Evolutionary conservation across 2,329 filamentous ascomycete species (phyloP).

Genomic region (Tolypocladium guangdongense): DNA sequence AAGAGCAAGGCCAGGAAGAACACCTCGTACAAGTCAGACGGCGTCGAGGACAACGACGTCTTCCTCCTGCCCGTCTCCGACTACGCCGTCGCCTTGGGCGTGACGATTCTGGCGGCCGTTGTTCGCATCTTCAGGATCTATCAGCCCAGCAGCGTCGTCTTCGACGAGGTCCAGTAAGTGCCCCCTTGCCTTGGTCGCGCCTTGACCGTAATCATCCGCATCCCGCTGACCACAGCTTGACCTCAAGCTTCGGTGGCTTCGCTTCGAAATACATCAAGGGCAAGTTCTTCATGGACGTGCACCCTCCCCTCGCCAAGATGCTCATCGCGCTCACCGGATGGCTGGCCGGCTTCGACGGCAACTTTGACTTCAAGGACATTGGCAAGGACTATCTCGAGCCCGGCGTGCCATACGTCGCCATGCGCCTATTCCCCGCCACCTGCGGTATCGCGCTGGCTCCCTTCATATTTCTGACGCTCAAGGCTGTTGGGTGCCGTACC

Average conservation of each 20-base stretch:
- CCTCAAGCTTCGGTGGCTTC: slow-evolving; percentile 88
- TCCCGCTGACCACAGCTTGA: slow-evolving; percentile 8
- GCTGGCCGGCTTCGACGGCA: slow-evolving; percentile 86
- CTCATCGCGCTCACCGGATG: slow-evolving; percentile 92
- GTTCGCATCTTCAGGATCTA: slow-evolving; percentile 94
- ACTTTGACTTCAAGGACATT: slow-evolving; percentile 99
- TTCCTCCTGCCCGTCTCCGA: slow-evolving; percentile 76
- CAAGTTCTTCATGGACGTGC: slow-evolving; percentile 99
- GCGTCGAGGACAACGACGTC: slow-evolving; percentile 82
- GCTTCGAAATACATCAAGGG: slow-evolving; percentile 99
- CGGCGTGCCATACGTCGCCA: slow-evolving; percentile 90
- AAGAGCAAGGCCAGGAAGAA: slow-evolving; percentile 27
- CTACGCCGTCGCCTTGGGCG: slow-evolving; percentile 61
- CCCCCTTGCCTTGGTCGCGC: background rate
- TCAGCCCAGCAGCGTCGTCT: slow-evolving; percentile 91
- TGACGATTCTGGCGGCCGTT: slow-evolving; percentile 65
- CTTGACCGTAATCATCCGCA: background rate
- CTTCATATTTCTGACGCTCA: slow-evolving; percentile 88
- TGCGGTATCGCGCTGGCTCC: slow-evolving; percentile 82
- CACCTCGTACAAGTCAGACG: slow-evolving; percentile 61
- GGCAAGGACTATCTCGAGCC: slow-evolving; percentile 97
- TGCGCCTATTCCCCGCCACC: slow-evolving; percentile 87
- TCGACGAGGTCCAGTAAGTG: slow-evolving; percentile 96
- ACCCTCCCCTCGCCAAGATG: slow-evolving; percentile 92
- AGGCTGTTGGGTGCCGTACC: slow-evolving; percentile 80